Percentiles rank a stretch among this genome's conserved stretches.
These are phyloP conservation scores for Ustilago cynodontis DNA, from an alignment of 1,284 basidiomycete species.

Conservation along the genomic window DNA sequence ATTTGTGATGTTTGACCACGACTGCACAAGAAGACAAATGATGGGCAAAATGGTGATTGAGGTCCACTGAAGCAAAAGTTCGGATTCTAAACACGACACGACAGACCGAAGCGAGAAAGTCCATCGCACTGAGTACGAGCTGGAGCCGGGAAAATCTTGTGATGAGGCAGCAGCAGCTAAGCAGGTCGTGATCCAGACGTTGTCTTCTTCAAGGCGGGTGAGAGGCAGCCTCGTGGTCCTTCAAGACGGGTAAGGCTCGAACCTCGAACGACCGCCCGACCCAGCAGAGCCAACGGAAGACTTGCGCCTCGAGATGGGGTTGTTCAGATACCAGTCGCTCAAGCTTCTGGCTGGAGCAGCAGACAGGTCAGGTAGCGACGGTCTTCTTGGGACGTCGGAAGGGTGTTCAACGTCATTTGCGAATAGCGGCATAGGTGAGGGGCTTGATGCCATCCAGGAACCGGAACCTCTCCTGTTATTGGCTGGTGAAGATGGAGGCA, in stretches of 20 bases:
- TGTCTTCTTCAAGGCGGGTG: neutral
- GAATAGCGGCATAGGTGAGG: neutral
- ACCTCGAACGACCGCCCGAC: neutral
- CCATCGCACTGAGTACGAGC: neutral
- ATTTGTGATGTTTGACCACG: too few species aligned
- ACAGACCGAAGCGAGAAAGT: neutral
- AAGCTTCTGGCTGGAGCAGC: conserved; percentile 17
- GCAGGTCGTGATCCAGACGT: neutral
- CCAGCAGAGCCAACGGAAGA: neutral
- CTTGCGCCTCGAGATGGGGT: conserved; percentile 34
- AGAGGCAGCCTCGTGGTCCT: neutral
- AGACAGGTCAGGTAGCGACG: conserved; percentile 9
- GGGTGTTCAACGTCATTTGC: neutral
- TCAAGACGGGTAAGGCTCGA: neutral
- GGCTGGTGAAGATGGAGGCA: neutral
- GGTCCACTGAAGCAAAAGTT: too few species aligned
- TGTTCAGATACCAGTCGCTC: conserved; percentile 32
- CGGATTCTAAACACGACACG: too few species aligned
- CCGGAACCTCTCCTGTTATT: neutral
- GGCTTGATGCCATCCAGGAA: neutral
- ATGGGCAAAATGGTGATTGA: too few species aligned
- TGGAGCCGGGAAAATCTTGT: neutral
- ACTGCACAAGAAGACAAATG: too few species aligned
- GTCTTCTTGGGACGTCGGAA: neutral
- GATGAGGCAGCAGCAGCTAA: neutral